A percentile compares a stretch with the other conserved stretches of the same genome.
Evolutionary conservation across 768 basidiomycete species (phyloP).

Genomic region (Coprinopsis sp.): DNA sequence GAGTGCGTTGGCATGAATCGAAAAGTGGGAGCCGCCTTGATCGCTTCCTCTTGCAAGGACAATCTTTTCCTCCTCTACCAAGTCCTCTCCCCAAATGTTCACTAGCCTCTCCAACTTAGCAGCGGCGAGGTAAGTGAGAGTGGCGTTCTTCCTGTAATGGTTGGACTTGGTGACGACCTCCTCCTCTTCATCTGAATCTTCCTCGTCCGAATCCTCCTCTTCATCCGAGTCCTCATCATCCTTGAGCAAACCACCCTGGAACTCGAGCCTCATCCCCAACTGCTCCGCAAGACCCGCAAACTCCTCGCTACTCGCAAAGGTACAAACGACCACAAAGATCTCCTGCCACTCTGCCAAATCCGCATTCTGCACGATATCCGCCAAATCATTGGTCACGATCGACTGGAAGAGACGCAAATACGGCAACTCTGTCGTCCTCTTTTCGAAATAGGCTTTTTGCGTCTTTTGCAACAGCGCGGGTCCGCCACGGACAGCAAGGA

Average conservation of each 20-base stretch:
- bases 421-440: constrained; percentile 66
- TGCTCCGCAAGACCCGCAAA: constrained; percentile 88
- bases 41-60: constrained; percentile 35
- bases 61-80: constrained; percentile 75
- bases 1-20: constrained; percentile 78
- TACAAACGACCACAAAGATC: constrained; percentile 94
- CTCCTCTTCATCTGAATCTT: constrained; percentile 31
- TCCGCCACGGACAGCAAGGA: constrained; percentile 89
- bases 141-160: constrained; percentile 79
- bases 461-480: constrained; percentile 81
- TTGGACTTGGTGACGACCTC: constrained; percentile 38
- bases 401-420: constrained; percentile 94
- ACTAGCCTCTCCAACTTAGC: constrained; percentile 83
- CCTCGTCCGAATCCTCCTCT: background rate
- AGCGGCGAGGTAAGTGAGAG: constrained; percentile 90
- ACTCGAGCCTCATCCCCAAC: constrained; percentile 86
- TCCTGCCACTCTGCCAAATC: constrained; percentile 94
- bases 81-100: constrained; percentile 88
- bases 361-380: constrained; percentile 94
- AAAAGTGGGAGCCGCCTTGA: constrained; percentile 55
- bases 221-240: constrained; percentile 28
- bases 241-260: constrained; percentile 62
- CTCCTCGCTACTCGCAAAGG: constrained; percentile 82
- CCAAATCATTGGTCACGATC: constrained; percentile 87
- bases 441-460: constrained; percentile 91